These are phyloP conservation scores for Rasamsonia emersonii DNA, from an alignment of 2,329 filamentous ascomycete genomes.

Conservation along the genomic window DNA sequence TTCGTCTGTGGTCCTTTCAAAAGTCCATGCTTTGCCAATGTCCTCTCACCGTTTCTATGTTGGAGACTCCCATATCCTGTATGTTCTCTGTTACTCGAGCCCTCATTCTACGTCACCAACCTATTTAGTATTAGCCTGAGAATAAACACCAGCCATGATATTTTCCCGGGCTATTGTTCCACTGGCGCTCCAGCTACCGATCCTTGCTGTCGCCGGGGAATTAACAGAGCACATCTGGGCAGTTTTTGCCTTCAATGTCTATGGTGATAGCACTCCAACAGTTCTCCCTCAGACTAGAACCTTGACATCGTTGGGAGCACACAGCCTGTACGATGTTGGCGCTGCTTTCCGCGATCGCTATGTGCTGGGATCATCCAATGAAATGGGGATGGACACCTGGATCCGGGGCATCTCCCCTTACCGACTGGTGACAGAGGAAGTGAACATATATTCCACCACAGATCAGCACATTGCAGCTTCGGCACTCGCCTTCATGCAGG, in stretches of 20 bases:
- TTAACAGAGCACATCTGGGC: constrained; percentile 33
- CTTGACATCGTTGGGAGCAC: constrained; percentile 49
- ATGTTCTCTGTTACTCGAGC: too few relatives aligned
- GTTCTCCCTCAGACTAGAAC: constrained; percentile 25
- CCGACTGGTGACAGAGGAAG: constrained; percentile 36
- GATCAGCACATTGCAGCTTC: constrained; percentile 43
- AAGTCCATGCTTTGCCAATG: too few relatives aligned
- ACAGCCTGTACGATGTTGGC: constrained; percentile 44
- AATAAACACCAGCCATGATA: too few relatives aligned
- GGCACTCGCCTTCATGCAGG: constrained; percentile 54
- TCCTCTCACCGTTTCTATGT: too few relatives aligned
- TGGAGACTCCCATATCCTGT: too few relatives aligned
- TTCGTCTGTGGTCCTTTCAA: not conserved
- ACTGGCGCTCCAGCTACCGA: constrained; percentile 11
- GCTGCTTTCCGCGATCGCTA: constrained; percentile 46
- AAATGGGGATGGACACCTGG: constrained; percentile 21
- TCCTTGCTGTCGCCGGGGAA: constrained; percentile 17
- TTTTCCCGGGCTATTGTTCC: constrained; percentile 8
- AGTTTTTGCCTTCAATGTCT: constrained; percentile 45
- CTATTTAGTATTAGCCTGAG: too few relatives aligned
- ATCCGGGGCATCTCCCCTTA: constrained; percentile 40
- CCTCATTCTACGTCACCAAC: too few relatives aligned
- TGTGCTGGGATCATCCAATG: constrained; percentile 25
- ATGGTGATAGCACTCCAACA: constrained; percentile 48
- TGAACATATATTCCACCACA: constrained; percentile 41